Evolutionary conservation across 2,329 filamentous ascomycete species (phyloP).

Genomic region (Arthrobotrys entomopaga): DNA sequence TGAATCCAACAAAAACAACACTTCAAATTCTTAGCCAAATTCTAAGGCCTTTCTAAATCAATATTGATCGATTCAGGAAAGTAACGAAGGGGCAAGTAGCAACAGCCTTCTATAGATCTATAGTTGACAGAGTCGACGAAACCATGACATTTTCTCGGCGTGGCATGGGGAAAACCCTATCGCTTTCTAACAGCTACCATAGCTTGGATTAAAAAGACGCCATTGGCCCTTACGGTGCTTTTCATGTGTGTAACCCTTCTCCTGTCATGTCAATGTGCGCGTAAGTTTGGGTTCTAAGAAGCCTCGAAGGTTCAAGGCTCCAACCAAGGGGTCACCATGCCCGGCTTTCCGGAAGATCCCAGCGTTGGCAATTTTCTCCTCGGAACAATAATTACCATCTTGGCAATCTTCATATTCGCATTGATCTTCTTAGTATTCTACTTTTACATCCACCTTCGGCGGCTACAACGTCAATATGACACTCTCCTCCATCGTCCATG

Average conservation of each 20-base stretch:
- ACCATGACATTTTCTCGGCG: too few species aligned
- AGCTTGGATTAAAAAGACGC: too few species aligned
- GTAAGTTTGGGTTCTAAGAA: too few species aligned
- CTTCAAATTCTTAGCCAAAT: not conserved
- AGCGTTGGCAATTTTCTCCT: slow-evolving; percentile 5
- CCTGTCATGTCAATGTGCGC: too few species aligned
- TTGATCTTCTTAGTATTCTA: slow-evolving; percentile 14
- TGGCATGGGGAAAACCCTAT: too few species aligned
- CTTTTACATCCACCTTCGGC: slow-evolving; percentile 22
- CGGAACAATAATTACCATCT: slow-evolving; percentile 18
- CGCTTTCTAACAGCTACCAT: too few species aligned
- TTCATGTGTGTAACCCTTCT: too few species aligned
- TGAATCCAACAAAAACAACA: slow-evolving; percentile 15
- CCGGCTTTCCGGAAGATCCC: not conserved
- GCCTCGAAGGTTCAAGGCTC: too few species aligned
- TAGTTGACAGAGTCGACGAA: too few species aligned
- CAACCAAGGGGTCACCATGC: slow-evolving; percentile 3
- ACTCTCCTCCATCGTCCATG: slow-evolving; percentile 1
- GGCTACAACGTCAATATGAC: slow-evolving; percentile 18
- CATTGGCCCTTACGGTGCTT: too few species aligned
- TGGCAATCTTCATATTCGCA: slow-evolving; percentile 25
- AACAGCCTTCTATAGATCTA: slow-evolving; percentile 13
- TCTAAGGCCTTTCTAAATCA: not conserved
- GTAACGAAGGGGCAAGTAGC: not conserved
- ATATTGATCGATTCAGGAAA: not conserved